Evolutionary conservation across 306 rosid species (phyloP), one percentile per base, ranked within the genome.

Genomic region (Vigna angularis): DNA sequence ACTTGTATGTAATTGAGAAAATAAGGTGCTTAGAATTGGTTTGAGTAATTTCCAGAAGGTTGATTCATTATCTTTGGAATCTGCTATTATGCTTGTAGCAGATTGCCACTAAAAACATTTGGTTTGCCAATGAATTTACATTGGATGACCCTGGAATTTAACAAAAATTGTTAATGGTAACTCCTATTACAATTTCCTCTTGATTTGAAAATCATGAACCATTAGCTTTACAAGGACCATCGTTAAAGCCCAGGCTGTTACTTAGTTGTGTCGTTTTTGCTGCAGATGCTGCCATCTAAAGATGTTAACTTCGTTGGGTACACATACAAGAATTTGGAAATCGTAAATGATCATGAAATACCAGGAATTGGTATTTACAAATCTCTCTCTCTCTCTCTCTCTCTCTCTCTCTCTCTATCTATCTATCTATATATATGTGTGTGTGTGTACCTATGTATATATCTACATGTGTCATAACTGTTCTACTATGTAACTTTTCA

Each of bases 261-360:
- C 78, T 76, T 66, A 66, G 80, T 64, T 57, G n/a, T 58, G 48
- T 56, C 38, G 42, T 76, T 73, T 77, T 73, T 77, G 40, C 70
- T 87, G 86, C 89, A 94, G 98, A 94, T 94, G 98, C 82, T 94
- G 74, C 88, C 97, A 24, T 94, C 98, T 13, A 92, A 90, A 81
- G 98, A 94, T 83, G 68, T 90, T 69, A 94, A 94, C 87, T 94
- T 94, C 20, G 98, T 92, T 59, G 98, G 98, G 5, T 94, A 94
- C 86, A 94, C 98, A 8, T 94, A 91, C 73, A 94, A 92, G 86
- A 94, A 94, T 87, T 86, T 88, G 7, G 98, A 94, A 82, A 89
- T 94, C 20, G 88, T 92, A 80, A 89, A 89, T 34, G 92, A 90
- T 69, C 84, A 85, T 76, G 93, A 91, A 67, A 71, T 88, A 73